Conservation (phyloP, 768 basidiomycete species). For the Hypsizygus marmoreus region DNA sequence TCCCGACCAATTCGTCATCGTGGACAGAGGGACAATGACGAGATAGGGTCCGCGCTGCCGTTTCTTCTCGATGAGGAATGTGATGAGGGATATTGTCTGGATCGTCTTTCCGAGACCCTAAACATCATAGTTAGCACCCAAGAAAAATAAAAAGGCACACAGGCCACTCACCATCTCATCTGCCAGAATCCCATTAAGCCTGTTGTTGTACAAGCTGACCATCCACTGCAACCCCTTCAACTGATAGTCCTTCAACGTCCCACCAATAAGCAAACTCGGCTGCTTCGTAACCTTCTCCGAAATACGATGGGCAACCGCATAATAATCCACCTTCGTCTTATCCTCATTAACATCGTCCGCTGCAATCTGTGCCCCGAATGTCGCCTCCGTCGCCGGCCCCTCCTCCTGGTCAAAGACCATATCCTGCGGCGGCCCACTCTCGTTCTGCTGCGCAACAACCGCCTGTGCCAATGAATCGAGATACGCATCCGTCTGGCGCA, state of each 20-base stretch:
- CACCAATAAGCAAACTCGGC: conserved; percentile 76
- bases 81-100: conserved; percentile 92
- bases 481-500: conserved; percentile 92
- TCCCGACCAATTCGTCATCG: conserved; percentile 96
- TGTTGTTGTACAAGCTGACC: conserved; percentile 97
- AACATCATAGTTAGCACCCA: conserved; percentile 12
- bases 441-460: conserved; percentile 89
- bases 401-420: conserved; percentile 62
- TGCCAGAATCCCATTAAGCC: conserved; percentile 90
- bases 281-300: conserved; percentile 82
- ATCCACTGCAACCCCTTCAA: conserved; percentile 97
- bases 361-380: conserved; percentile 82
- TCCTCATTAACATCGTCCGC: conserved; percentile 60
- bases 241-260: conserved; percentile 93
- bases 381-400: conserved; percentile 80
- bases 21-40: conserved; percentile 93
- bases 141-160: neutral
- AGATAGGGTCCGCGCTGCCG: conserved; percentile 92
- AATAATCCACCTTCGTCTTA: conserved; percentile 89
- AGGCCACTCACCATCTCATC: conserved; percentile 78
- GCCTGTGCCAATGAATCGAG: conserved; percentile 95
- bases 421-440: conserved; percentile 48
- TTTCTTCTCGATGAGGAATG: conserved; percentile 92
- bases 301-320: conserved; percentile 91
- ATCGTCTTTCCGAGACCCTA: conserved; percentile 96